A percentile compares a stretch with the other conserved stretches of the same genome.
Evolutionary conservation across 2,329 filamentous ascomycete species (phyloP).

Genomic region (Teratosphaeria gauchensis): DNA sequence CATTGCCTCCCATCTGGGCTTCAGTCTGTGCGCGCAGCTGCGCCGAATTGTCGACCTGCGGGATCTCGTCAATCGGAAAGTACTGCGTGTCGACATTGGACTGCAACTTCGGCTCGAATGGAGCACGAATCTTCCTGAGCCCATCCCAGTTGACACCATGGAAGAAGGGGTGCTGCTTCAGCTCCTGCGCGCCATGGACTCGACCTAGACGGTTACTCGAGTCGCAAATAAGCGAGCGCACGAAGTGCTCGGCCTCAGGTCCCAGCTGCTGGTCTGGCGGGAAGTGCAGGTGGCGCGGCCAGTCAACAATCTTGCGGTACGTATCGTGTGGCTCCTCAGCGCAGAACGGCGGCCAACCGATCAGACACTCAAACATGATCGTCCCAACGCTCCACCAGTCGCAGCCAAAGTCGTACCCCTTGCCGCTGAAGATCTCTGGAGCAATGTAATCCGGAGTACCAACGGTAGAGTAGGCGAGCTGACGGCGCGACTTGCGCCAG

Average conservation of each 20-base stretch:
- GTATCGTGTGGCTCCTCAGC: slow-evolving; percentile 96
- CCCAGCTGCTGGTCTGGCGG: slow-evolving; percentile 88
- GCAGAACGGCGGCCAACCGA: slow-evolving; percentile 98
- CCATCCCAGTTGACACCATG: slow-evolving; percentile 91
- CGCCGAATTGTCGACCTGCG: slow-evolving; percentile 88
- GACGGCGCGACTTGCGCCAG: slow-evolving; percentile 88
- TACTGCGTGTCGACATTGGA: slow-evolving; percentile 95
- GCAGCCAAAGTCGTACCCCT: slow-evolving; percentile 92
- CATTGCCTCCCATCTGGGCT: slow-evolving; percentile 51
- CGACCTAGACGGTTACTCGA: slow-evolving; percentile 84
- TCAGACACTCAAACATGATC: slow-evolving; percentile 98
- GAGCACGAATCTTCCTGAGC: slow-evolving; percentile 82
- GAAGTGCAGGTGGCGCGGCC: slow-evolving; percentile 91
- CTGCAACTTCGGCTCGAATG: slow-evolving; percentile 87
- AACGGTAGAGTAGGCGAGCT: slow-evolving; percentile 97
- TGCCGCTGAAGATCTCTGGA: slow-evolving; percentile 92
- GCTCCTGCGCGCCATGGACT: slow-evolving; percentile 72
- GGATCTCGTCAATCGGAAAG: slow-evolving; percentile 97
- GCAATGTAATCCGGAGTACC: slow-evolving; percentile 98
- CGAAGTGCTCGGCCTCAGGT: slow-evolving; percentile 80
- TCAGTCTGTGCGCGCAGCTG: slow-evolving; percentile 75
- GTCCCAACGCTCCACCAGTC: slow-evolving; percentile 99
- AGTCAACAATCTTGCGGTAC: slow-evolving; percentile 98
- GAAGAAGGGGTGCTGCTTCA: slow-evolving; percentile 94
- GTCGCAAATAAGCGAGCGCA: slow-evolving; percentile 89